Percentiles rank a stretch among this genome's conserved stretches.
phyloP scores from a whole-genome alignment of 139 green algal species.

The Chlamydomonas schloesseri region DNA sequence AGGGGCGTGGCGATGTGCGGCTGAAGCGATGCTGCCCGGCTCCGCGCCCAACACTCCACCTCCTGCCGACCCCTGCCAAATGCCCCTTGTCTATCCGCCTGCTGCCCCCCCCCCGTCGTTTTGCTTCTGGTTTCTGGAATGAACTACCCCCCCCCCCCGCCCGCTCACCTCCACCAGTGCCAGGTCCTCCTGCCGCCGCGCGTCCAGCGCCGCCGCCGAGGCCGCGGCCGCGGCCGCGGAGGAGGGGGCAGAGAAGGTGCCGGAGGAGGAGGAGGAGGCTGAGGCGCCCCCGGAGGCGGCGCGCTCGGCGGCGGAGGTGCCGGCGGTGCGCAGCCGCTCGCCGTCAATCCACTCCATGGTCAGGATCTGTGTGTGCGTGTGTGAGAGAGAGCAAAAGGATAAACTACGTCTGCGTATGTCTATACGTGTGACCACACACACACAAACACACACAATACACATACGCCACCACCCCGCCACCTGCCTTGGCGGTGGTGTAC shows the following conservation, averaged over 20 bases:
- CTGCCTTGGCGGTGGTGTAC: conserved; percentile 59
- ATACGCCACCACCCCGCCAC: neutral
- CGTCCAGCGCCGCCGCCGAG: neutral
- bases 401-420: too few species aligned
- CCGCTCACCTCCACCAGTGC: conserved; percentile 80
- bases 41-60: too few species aligned
- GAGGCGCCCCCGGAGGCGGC: neutral
- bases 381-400: too few species aligned
- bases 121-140: too few species aligned
- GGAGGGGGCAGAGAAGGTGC: too few species aligned
- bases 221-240: too few species aligned
- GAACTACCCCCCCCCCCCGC: too few species aligned
- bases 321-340: conserved; percentile 74
- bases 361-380: conserved; percentile 65
- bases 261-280: neutral
- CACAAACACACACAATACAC: neutral
- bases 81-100: too few species aligned
- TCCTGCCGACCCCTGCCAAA: too few species aligned
- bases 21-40: too few species aligned
- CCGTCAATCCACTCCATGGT: conserved; percentile 96
- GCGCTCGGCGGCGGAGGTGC: neutral
- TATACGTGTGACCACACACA: neutral
- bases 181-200: conserved; percentile 74
- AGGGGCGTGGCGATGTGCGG: too few species aligned
- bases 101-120: too few species aligned